Conservation (phyloP, 345 rosid species). For the Mallotus nudiflorus region DNA sequence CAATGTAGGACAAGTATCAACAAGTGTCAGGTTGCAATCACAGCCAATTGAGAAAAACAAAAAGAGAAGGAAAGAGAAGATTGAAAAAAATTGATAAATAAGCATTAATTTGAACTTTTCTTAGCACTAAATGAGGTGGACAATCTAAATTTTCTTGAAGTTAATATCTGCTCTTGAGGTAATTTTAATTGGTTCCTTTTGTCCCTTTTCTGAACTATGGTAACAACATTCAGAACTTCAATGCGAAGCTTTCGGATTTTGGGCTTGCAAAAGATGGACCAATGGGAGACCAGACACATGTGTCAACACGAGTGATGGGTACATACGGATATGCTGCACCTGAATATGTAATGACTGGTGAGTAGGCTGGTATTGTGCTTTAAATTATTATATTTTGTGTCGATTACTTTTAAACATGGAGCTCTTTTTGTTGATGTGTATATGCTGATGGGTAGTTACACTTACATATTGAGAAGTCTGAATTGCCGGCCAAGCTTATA, state of each 20-base stretch:
- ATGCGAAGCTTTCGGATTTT: slow-evolving; percentile 92
- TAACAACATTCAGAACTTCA: slow-evolving; percentile 63
- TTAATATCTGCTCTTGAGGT: not conserved
- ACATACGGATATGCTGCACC: slow-evolving; percentile 99
- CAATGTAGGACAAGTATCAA: not conserved
- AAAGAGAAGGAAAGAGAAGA: too few species aligned
- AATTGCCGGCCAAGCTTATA: slow-evolving; percentile 2
- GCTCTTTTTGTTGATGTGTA: too few species aligned
- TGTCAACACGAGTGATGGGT: slow-evolving; percentile 98
- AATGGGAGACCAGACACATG: slow-evolving; percentile 98
- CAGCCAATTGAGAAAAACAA: not conserved
- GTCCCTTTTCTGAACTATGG: slow-evolving; percentile 22
- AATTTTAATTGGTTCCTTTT: slow-evolving; percentile 18
- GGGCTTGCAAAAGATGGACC: slow-evolving; percentile 99
- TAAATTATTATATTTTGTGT: slow-evolving; percentile 1
- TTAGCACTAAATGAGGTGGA: slow-evolving; percentile 3
- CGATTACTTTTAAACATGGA: not conserved
- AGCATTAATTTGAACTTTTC: not conserved
- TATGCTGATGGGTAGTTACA: not conserved
- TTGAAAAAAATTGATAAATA: too few species aligned
- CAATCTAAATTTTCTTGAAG: not conserved
- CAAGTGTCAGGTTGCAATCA: not conserved
- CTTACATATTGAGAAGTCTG: not conserved
- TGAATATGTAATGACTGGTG: slow-evolving; percentile 94
- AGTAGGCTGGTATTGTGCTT: slow-evolving; percentile 19